phyloP scores from a whole-genome alignment of 2,329 filamentous ascomycete genomes.

The Stachybotrys chartarum region DNA sequence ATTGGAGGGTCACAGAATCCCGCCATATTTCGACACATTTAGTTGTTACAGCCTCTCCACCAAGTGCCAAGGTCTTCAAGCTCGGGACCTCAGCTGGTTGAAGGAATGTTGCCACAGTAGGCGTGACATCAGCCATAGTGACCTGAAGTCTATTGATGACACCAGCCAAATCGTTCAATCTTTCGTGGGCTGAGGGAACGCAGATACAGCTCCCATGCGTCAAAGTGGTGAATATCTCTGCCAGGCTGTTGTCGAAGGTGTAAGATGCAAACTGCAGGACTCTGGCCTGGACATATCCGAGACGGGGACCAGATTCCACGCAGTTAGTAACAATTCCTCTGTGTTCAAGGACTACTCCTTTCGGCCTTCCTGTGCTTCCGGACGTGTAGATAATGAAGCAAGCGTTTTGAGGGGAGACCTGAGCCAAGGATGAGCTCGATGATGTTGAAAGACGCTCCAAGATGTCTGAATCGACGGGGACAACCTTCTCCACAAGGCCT shows the following conservation, averaged over 20 bases:
- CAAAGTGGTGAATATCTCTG: conserved; percentile 8
- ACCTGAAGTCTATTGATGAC: conserved; percentile 7
- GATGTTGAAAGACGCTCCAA: not conserved
- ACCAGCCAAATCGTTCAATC: conserved; percentile 9
- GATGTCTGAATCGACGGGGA: conserved; percentile 6
- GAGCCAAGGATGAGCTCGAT: not conserved
- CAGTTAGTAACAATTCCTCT: conserved; percentile 3
- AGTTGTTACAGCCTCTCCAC: conserved; percentile 5
- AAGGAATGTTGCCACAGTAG: conserved; percentile 7
- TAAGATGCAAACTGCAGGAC: conserved; percentile 8
- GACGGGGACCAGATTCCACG: not conserved
- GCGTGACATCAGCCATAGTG: conserved; percentile 7
- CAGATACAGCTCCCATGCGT: conserved; percentile 2
- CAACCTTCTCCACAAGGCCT: not conserved
- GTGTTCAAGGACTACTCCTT: conserved; percentile 33
- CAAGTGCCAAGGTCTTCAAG: conserved; percentile 4
- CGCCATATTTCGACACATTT: conserved; percentile 5
- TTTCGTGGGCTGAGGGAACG: conserved; percentile 5
- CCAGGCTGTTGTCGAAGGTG: conserved; percentile 9
- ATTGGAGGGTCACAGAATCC: conserved; percentile 1
- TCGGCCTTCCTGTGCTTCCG: conserved; percentile 50
- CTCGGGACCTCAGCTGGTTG: conserved; percentile 4
- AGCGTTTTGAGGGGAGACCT: not conserved
- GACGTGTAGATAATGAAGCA: conserved; percentile 43
- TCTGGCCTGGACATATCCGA: conserved; percentile 2